phyloP scores from a whole-genome alignment of 371 early-diverging fungal genomes.

The Dichotomocladium elegans region DNA sequence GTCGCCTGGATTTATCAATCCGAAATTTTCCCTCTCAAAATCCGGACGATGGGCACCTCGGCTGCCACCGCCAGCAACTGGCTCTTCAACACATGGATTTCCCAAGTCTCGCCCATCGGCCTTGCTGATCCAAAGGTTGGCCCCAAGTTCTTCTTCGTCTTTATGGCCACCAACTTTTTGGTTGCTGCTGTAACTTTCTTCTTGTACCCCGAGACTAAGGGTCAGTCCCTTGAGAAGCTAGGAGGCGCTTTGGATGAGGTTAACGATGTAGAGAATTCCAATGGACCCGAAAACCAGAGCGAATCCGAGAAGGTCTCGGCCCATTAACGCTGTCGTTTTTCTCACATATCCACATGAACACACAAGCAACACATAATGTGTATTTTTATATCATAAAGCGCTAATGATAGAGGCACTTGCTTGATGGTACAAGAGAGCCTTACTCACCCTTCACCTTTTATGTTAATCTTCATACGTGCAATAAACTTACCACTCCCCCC shows the following conservation, averaged over 20 bases:
- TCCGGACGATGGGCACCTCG: slow-evolving; percentile 22
- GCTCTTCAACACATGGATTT: slow-evolving; percentile 49
- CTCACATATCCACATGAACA: too few relatives aligned
- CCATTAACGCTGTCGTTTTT: too few relatives aligned
- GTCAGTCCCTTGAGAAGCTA: slow-evolving; percentile 47
- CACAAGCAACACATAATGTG: too few relatives aligned
- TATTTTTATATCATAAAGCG: too few relatives aligned
- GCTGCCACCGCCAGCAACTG: slow-evolving; percentile 56
- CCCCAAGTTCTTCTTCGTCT: slow-evolving; percentile 41
- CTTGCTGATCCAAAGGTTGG: slow-evolving; percentile 26
- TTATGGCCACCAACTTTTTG: slow-evolving; percentile 34
- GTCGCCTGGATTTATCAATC: slow-evolving; percentile 44
- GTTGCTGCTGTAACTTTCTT: slow-evolving; percentile 33
- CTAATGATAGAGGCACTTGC: too few relatives aligned
- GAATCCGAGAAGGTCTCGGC: too few relatives aligned
- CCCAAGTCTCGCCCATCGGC: slow-evolving; percentile 30
- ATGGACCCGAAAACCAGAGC: background rate
- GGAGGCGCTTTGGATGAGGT: slow-evolving; percentile 4
- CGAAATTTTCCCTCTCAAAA: slow-evolving; percentile 41
- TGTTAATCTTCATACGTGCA: too few relatives aligned
- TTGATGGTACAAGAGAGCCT: too few relatives aligned
- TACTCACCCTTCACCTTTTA: too few relatives aligned
- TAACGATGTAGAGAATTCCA: background rate
- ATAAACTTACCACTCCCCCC: too few relatives aligned
- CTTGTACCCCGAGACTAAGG: slow-evolving; percentile 63